Percentiles rank a stretch among this genome's conserved stretches.
phyloP scores from a whole-genome alignment of 306 rosid genomes.

The Spatholobus suberectus region DNA sequence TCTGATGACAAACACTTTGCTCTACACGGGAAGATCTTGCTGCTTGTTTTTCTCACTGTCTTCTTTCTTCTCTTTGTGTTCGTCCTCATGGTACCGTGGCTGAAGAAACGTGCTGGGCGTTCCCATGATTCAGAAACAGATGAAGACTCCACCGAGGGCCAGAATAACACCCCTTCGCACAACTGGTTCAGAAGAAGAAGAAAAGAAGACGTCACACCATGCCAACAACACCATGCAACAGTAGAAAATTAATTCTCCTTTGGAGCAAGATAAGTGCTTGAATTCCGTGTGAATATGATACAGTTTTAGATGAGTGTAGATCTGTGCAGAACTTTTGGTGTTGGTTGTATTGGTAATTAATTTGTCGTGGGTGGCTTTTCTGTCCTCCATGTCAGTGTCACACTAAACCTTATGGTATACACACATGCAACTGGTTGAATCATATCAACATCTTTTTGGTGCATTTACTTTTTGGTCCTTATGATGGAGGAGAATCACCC shows the following conservation, averaged over 20 bases:
- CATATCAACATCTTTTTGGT: background rate
- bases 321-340: background rate
- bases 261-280: conserved; percentile 12
- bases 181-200: background rate
- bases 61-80: conserved; percentile 52
- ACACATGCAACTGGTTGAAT: background rate
- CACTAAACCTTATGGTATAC: background rate
- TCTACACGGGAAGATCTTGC: conserved; percentile 57
- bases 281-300: background rate
- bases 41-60: conserved; percentile 42
- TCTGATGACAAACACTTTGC: conserved; percentile 54
- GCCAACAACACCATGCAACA: background rate
- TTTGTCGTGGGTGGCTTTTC: conserved; percentile 9
- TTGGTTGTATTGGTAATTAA: background rate
- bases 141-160: conserved; percentile 18
- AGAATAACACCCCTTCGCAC: background rate
- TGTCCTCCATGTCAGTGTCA: background rate
- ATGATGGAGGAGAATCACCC: background rate
- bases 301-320: background rate
- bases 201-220: background rate
- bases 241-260: background rate
- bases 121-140: conserved; percentile 14
- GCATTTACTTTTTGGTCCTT: conserved; percentile 27
- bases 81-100: conserved; percentile 39
- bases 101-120: conserved; percentile 29